Percentiles rank a stretch among this genome's conserved stretches.
phyloP scores from a whole-genome alignment of 345 rosid genomes.

The Pugionium dolabratum region DNA sequence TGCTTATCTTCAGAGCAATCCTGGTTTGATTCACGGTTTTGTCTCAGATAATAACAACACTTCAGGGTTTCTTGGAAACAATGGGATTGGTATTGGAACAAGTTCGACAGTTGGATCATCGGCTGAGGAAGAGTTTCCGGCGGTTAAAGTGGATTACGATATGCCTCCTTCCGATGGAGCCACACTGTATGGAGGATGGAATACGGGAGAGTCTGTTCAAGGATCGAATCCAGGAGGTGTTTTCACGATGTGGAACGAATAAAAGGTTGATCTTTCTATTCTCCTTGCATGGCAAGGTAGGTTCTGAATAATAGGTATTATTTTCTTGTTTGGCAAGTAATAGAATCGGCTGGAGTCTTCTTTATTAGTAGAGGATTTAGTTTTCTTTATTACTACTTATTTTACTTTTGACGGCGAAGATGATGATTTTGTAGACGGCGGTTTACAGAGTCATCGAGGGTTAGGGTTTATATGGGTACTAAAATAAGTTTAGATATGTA shows the following conservation, averaged over 20 bases:
- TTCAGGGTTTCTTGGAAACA: slow-evolving; percentile 59
- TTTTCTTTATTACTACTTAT: background rate
- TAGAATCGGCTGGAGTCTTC: slow-evolving; percentile 24
- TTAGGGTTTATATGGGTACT: slow-evolving; percentile 40
- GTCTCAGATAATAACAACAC: slow-evolving; percentile 51
- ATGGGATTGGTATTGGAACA: slow-evolving; percentile 55
- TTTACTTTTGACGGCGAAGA: slow-evolving; percentile 26
- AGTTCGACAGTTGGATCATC: slow-evolving; percentile 52
- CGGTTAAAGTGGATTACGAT: slow-evolving; percentile 89
- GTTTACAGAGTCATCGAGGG: slow-evolving; percentile 35
- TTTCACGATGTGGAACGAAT: slow-evolving; percentile 93
- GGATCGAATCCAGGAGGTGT: slow-evolving; percentile 72
- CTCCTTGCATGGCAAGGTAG: slow-evolving; percentile 32
- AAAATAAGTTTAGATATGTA: slow-evolving; percentile 1
- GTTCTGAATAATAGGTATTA: slow-evolving; percentile 11
- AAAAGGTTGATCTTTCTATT: slow-evolving; percentile 5
- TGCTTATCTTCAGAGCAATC: slow-evolving; percentile 66
- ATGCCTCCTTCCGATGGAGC: slow-evolving; percentile 51
- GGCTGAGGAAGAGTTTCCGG: slow-evolving; percentile 54
- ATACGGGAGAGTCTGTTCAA: slow-evolving; percentile 63
- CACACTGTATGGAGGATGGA: slow-evolving; percentile 69
- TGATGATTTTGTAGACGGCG: slow-evolving; percentile 34
- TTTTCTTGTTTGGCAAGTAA: slow-evolving; percentile 24
- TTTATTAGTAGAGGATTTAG: slow-evolving; percentile 34
- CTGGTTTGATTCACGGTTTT: slow-evolving; percentile 69